A percentile compares a stretch with the other conserved stretches of the same genome.
These are phyloP conservation scores for Wallemia hederae DNA, from an alignment of 1,284 basidiomycete species.

Conservation along the genomic window DNA sequence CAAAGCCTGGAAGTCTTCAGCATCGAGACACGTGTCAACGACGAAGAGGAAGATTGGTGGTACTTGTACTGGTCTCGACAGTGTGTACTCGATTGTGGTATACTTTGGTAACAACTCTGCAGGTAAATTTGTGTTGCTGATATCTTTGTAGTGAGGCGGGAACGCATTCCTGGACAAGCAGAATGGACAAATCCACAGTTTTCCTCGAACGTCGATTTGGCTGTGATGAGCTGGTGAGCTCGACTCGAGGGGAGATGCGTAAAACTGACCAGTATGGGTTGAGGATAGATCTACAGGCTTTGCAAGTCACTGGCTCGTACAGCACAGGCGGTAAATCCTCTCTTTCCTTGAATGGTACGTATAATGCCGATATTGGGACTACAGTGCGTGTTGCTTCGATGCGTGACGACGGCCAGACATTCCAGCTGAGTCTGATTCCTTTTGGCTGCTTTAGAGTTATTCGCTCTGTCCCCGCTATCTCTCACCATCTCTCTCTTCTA, in stretches of 20 bases:
- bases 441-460: neutral
- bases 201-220: constrained; percentile 92
- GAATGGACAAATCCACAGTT: constrained; percentile 98
- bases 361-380: constrained; percentile 90
- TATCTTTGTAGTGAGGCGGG: constrained; percentile 96
- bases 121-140: constrained; percentile 84
- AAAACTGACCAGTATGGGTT: constrained; percentile 71
- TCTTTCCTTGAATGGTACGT: constrained; percentile 79
- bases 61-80: constrained; percentile 62
- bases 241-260: constrained; percentile 1
- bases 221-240: constrained; percentile 19
- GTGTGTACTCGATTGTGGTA: constrained; percentile 96
- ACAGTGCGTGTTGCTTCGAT: constrained; percentile 95
- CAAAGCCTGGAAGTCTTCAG: constrained; percentile 81
- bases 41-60: constrained; percentile 93
- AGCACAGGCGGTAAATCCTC: constrained; percentile 86
- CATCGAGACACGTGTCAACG: constrained; percentile 87
- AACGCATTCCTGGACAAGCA: constrained; percentile 89
- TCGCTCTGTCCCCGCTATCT: neutral
- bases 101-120: constrained; percentile 90
- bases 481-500: neutral
- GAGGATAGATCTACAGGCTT: constrained; percentile 84
- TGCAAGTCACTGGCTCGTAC: constrained; percentile 96
- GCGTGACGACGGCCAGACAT: constrained; percentile 89
- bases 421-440: constrained; percentile 87